A percentile compares a stretch with the other conserved stretches of the same genome.
phyloP scores from a whole-genome alignment of 2,329 filamentous ascomycete genomes.

The Coniochaeta sp. region DNA sequence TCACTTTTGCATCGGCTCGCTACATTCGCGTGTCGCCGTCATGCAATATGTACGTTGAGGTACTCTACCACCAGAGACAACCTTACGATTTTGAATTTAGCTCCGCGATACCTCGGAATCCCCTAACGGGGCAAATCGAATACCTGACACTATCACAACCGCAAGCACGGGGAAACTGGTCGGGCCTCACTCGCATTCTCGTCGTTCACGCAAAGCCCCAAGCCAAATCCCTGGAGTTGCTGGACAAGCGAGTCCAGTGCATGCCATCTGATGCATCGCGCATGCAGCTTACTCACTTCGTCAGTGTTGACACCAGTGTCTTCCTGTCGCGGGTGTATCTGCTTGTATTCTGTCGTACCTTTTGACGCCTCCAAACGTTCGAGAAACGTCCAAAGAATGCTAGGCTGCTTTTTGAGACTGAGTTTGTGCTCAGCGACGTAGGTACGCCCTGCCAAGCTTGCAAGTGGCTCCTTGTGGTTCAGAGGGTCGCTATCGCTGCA shows the following conservation, averaged over 20 bases:
- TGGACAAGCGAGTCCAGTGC: not conserved
- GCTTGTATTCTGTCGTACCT: not conserved
- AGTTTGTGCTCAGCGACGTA: not conserved
- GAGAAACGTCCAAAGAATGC: not conserved
- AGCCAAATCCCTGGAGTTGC: not conserved
- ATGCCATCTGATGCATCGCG: not conserved
- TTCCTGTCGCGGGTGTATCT: not conserved
- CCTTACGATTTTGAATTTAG: not conserved
- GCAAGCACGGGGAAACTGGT: not conserved
- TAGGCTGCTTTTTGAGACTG: not conserved
- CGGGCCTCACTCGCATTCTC: not conserved
- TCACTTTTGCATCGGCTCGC: not conserved
- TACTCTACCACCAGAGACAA: not conserved
- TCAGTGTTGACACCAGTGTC: not conserved
- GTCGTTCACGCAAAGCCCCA: not conserved
- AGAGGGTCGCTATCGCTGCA: not conserved
- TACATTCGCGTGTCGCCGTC: not conserved
- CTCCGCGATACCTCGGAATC: not conserved
- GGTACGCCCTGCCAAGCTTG: not conserved
- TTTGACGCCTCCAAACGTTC: too few relatives aligned
- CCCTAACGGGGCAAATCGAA: not conserved
- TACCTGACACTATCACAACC: not conserved
- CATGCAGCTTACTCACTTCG: not conserved
- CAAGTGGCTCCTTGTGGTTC: not conserved
- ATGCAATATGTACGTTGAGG: not conserved